Percentiles rank a stretch among this genome's conserved stretches.
These are phyloP conservation scores for Gossypium australe DNA, from an alignment of 345 rosid genomes.

Conservation along the genomic window DNA sequence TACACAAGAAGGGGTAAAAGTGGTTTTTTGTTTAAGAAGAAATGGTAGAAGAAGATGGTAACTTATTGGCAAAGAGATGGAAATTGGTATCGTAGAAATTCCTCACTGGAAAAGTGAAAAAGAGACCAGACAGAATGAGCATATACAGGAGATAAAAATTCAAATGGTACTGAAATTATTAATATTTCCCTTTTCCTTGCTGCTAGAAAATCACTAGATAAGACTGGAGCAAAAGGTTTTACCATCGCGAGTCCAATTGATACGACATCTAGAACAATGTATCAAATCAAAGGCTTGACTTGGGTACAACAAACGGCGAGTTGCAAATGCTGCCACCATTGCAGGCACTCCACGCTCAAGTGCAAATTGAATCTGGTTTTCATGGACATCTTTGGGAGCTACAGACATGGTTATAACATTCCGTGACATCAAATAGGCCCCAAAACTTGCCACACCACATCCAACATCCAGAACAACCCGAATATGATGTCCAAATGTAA, in stretches of 20 bases:
- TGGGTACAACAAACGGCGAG: constrained; percentile 70
- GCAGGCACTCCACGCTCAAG: constrained; percentile 99
- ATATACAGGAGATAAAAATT: background rate
- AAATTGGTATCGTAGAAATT: background rate
- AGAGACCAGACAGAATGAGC: background rate
- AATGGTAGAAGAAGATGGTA: background rate
- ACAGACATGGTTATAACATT: constrained; percentile 79
- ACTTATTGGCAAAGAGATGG: background rate
- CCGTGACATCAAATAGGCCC: constrained; percentile 77
- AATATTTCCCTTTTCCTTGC: background rate
- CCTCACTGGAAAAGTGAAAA: background rate
- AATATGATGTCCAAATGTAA: constrained; percentile 64
- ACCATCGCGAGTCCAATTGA: constrained; percentile 99
- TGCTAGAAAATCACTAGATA: background rate
- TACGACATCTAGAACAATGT: constrained; percentile 97
- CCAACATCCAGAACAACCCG: constrained; percentile 85
- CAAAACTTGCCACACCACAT: constrained; percentile 99
- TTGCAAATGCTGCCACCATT: constrained; percentile 93
- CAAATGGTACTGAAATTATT: background rate
- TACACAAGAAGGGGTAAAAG: background rate
- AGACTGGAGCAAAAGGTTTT: constrained; percentile 18
- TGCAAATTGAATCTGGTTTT: constrained; percentile 98
- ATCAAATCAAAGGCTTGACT: constrained; percentile 97
- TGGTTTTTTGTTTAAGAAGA: background rate
- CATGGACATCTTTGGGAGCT: constrained; percentile 98